Conservation (phyloP, 2,329 filamentous ascomycete species). For the Trichoderma sp. region DNA sequence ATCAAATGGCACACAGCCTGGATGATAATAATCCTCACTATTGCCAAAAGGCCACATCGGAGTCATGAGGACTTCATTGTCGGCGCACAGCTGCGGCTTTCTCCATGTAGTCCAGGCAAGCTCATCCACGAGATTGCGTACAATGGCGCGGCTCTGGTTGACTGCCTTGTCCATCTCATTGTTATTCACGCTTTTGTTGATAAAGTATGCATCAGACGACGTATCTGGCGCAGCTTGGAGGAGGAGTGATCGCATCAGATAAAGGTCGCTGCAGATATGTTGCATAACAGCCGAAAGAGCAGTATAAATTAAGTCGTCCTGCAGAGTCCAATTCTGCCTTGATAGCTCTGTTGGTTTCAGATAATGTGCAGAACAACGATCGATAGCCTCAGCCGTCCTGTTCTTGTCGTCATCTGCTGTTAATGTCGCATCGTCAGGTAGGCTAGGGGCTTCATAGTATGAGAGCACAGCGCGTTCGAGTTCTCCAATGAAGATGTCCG, state of each 20-base stretch:
- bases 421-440: slow-evolving; percentile 33
- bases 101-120: slow-evolving; percentile 66
- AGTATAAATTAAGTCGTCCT: slow-evolving; percentile 28
- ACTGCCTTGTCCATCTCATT: slow-evolving; percentile 31
- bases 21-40: slow-evolving; percentile 54
- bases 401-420: slow-evolving; percentile 36
- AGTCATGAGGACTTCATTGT: slow-evolving; percentile 62
- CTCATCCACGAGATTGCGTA: slow-evolving; percentile 48
- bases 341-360: background rate
- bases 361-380: slow-evolving; percentile 46
- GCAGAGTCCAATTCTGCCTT: slow-evolving; percentile 14
- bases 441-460: slow-evolving; percentile 40
- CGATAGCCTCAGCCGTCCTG: slow-evolving; percentile 45
- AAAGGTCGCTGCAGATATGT: slow-evolving; percentile 28
- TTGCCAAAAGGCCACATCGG: slow-evolving; percentile 67
- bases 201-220: slow-evolving; percentile 19
- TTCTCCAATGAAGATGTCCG: slow-evolving; percentile 41
- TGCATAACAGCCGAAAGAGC: slow-evolving; percentile 20
- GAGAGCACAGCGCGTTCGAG: slow-evolving; percentile 47
- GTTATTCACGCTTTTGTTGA: slow-evolving; percentile 14
- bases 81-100: slow-evolving; percentile 55
- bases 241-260: slow-evolving; percentile 32
- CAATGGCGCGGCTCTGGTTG: slow-evolving; percentile 29
- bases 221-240: slow-evolving; percentile 30
- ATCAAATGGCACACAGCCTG: slow-evolving; percentile 39